Evolutionary conservation across 306 rosid genomes (phyloP), one percentile per base, ranked within the genome.

Genomic region (Nissolia schottii): DNA sequence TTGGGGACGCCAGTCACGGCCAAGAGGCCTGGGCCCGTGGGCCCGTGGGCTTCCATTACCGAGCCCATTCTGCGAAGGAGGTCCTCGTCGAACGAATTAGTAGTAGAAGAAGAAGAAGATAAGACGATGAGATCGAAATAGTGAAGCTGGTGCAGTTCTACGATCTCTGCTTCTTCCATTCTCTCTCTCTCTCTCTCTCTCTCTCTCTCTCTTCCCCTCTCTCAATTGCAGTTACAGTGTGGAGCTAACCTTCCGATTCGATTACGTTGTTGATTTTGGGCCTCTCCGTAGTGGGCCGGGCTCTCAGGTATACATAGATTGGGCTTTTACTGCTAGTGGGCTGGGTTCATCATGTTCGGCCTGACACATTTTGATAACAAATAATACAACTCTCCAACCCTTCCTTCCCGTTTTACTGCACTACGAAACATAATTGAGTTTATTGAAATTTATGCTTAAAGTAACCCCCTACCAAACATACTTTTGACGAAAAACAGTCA

Each of bases 11-110:
- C 80, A 29, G 83, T 80, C 49, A 84, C 23, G 61, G 85, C 85
- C 20, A 80, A 71, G 18, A 84, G 83, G 73, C 87, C 87, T 1
- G 87, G 78, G 40, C 85, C 87, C 15, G 1, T 49, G 53, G 87
- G 64, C 18, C 87, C 85, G 15, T 80, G 78, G 63, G 80, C 58
- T 80, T 80, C 80, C 78, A 80, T 84, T 38, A 80, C 53, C 11
- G 71, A 61, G 40, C 55, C 77, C 7, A 31, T 14, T 41, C 12
- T 70, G 11, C 34, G 22, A 5, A 45, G 9, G 19, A 32, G 55
- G 24, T 48, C 55, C 34, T 53, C 35, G 2, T 41, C 57, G 14
- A 8, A 15, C 15, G 67, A 55, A n/a, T n/a, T n/a, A 20, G 22
- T 3, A 45, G 51, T 14, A n/a, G 51, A 45, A 5, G 51, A 35